Percentiles rank a stretch among this genome's conserved stretches.
Conservation (phyloP, 2,329 filamentous ascomycete species). For the Aspergillus candidus region DNA sequence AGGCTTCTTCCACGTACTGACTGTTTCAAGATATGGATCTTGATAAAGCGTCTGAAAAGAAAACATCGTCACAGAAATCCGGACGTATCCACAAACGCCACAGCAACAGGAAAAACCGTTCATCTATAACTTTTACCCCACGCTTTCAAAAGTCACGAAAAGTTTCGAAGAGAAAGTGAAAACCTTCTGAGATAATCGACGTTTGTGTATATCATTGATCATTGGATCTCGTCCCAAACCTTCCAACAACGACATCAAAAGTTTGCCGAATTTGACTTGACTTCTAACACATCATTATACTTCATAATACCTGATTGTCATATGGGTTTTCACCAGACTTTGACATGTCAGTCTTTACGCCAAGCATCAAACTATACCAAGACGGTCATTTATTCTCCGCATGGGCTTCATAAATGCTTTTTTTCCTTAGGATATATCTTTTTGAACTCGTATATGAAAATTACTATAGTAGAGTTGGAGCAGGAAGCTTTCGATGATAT, state of each 20-base stretch:
- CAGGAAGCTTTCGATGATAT: no score
- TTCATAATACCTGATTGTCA: no score
- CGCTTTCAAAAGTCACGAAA: slow-evolving; percentile 28
- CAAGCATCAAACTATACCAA: no score
- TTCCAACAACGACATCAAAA: background rate
- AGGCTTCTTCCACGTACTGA: slow-evolving; percentile 3
- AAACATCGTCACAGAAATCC: slow-evolving; percentile 23
- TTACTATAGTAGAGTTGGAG: no score
- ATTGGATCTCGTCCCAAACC: background rate
- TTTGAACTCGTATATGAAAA: no score
- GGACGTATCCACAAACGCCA: slow-evolving; percentile 36
- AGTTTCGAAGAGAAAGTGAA: slow-evolving; percentile 29
- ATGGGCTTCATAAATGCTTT: no score
- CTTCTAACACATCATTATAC: no score
- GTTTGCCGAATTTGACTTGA: no score
- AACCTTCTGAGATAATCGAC: background rate
- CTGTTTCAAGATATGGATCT: slow-evolving; percentile 35
- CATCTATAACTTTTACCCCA: slow-evolving; percentile 36
- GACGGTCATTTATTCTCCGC: no score
- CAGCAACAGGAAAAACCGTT: slow-evolving; percentile 26
- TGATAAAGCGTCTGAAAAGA: slow-evolving; percentile 21
- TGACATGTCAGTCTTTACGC: no score
- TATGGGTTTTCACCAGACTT: no score
- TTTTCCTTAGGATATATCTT: no score
- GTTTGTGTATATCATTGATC: background rate